These are phyloP conservation scores for Pisolithus marmoratus DNA, from an alignment of 768 basidiomycete species.

Conservation along the genomic window DNA sequence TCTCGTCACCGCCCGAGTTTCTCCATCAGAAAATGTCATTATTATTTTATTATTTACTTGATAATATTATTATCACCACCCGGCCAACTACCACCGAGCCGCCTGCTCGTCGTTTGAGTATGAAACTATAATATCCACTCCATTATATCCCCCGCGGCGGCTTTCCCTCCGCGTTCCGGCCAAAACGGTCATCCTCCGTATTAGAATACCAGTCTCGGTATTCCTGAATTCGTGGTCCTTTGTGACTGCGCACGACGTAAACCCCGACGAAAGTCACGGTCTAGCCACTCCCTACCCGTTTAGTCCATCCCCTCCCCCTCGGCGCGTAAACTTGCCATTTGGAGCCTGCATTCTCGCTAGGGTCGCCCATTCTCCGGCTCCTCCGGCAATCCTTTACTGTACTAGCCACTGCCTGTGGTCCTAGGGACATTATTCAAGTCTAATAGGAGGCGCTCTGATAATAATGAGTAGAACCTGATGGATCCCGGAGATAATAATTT, in stretches of 20 bases:
- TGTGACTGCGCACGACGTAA: neutral
- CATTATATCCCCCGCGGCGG: neutral
- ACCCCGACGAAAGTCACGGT: neutral
- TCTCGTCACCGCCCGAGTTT: neutral
- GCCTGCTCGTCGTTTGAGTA: neutral
- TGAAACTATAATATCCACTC: neutral
- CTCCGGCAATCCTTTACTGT: neutral
- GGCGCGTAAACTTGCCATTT: conserved; percentile 1
- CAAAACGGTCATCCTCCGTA: neutral
- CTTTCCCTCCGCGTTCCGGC: neutral
- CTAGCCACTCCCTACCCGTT: neutral
- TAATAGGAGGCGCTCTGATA: too few relatives aligned
- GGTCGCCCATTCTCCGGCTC: neutral
- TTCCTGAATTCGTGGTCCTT: too few relatives aligned
- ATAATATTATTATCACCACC: neutral
- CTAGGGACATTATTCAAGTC: too few relatives aligned
- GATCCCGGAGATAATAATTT: neutral
- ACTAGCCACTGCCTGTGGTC: neutral
- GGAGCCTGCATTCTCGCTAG: neutral
- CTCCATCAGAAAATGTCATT: neutral
- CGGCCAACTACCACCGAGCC: neutral
- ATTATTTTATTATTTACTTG: neutral
- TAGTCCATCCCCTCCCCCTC: neutral
- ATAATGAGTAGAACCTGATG: neutral
- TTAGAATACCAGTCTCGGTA: too few relatives aligned